Evolutionary conservation across 2,329 filamentous ascomycete species (phyloP).

Genomic region (Ustulina deusta): DNA sequence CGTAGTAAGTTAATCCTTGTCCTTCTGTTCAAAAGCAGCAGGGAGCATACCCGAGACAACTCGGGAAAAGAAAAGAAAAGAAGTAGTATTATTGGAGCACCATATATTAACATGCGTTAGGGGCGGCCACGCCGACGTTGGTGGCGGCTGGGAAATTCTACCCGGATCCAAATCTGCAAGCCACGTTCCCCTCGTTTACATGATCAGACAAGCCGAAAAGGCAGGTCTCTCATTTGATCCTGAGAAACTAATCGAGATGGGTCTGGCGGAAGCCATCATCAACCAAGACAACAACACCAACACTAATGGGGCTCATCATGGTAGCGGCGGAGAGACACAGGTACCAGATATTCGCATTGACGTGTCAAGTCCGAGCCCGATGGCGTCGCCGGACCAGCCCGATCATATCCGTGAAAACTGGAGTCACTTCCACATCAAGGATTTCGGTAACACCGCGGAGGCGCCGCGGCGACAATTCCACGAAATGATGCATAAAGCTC

Average conservation of each 20-base stretch:
- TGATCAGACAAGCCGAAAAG: conserved; percentile 71
- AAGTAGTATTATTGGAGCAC: neutral
- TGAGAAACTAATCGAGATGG: conserved; percentile 74
- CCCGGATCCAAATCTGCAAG: conserved; percentile 71
- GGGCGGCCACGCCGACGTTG: conserved; percentile 82
- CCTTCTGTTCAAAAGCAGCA: neutral
- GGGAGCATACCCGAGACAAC: neutral
- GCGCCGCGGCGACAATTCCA: conserved; percentile 60
- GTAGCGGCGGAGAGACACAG: conserved; percentile 15
- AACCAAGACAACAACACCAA: conserved; percentile 43
- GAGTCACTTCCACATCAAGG: conserved; percentile 36
- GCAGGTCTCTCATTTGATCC: conserved; percentile 79
- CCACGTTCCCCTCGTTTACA: conserved; percentile 77
- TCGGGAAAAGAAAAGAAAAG: neutral
- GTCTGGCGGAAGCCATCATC: conserved; percentile 65
- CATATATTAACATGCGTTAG: conserved; percentile 26
- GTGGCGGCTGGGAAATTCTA: conserved; percentile 77
- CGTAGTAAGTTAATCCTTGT: conserved; percentile 30
- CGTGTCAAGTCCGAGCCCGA: conserved; percentile 44
- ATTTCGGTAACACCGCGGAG: conserved; percentile 33
- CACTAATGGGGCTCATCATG: conserved; percentile 9
- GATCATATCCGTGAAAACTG: conserved; percentile 32
- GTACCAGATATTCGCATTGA: conserved; percentile 54
- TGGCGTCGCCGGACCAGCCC: conserved; percentile 8
- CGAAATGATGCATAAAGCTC: conserved; percentile 68